A percentile compares a stretch with the other conserved stretches of the same genome.
These are phyloP conservation scores for Malus sylvestris DNA, from an alignment of 306 rosid genomes.

Conservation along the genomic window DNA sequence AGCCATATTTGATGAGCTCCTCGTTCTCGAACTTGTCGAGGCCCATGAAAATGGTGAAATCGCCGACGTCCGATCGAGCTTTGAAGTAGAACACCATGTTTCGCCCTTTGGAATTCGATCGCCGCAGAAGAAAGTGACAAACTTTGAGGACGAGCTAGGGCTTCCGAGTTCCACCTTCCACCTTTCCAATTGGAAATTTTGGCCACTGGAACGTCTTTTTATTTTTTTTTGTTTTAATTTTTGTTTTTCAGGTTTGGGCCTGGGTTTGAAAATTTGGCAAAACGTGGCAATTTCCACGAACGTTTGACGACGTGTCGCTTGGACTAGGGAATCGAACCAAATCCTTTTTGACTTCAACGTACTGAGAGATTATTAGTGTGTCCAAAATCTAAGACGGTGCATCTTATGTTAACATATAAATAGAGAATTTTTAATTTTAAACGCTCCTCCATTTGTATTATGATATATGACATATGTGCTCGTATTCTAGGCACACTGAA, in stretches of 20 bases:
- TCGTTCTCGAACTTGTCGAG: constrained; percentile 97
- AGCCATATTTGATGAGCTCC: constrained; percentile 96
- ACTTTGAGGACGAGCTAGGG: constrained; percentile 1
- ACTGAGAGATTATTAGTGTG: too few species aligned
- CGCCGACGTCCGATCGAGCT: constrained; percentile 93
- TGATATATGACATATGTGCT: too few species aligned
- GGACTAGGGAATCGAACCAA: not conserved
- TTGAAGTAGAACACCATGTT: constrained; percentile 96
- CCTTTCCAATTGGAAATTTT: constrained; percentile 3
- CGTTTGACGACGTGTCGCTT: not conserved
- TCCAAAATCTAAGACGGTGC: accelerated
- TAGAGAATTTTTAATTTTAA: too few species aligned
- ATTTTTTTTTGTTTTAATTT: not conserved
- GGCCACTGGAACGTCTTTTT: not conserved
- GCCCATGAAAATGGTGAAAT: constrained; percentile 96
- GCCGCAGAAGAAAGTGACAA: constrained; percentile 4
- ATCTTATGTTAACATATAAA: too few species aligned
- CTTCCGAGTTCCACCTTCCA: constrained; percentile 13
- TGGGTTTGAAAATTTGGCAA: not conserved
- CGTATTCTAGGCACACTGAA: accelerated
- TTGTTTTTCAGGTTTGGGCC: not conserved
- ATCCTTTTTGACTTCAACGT: not conserved
- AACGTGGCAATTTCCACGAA: not conserved
- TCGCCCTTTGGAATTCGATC: constrained; percentile 14
- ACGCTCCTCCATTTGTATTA: too few species aligned